These are phyloP conservation scores for Sphagnum fallax DNA, from an alignment of 228 moss, liverwort and hornwort genomes.

Conservation along the genomic window DNA sequence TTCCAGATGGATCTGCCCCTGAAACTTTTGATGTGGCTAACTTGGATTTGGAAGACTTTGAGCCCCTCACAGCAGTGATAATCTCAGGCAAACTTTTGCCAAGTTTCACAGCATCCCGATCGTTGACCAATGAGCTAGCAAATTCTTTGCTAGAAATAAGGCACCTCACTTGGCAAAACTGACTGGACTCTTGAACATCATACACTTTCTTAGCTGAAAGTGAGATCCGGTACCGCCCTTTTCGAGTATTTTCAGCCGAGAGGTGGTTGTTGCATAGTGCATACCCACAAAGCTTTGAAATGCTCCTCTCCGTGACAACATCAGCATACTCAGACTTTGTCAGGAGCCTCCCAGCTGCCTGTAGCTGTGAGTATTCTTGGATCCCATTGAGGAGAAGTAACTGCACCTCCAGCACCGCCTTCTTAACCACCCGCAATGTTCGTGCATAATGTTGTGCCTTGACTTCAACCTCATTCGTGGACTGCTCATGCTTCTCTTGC, in stretches of 20 bases:
- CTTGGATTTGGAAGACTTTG: constrained; percentile 29
- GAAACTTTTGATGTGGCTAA: constrained; percentile 1
- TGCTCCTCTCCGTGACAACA: constrained; percentile 77
- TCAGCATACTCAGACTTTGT: constrained; percentile 73
- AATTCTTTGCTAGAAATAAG: constrained; percentile 72
- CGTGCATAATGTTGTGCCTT: constrained; percentile 49
- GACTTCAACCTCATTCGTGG: constrained; percentile 8
- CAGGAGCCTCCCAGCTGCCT: constrained; percentile 49
- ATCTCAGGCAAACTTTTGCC: constrained; percentile 26
- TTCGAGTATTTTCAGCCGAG: constrained; percentile 31
- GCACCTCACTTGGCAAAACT: constrained; percentile 60
- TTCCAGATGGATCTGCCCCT: not conserved
- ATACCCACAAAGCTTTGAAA: constrained; percentile 67
- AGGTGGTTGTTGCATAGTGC: constrained; percentile 54
- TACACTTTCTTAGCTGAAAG: constrained; percentile 80
- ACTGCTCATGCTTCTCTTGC: not conserved
- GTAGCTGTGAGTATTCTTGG: constrained; percentile 50
- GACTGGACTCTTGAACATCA: constrained; percentile 63
- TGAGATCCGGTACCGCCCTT: constrained; percentile 78
- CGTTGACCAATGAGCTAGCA: constrained; percentile 31
- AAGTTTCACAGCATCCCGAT: constrained; percentile 51
- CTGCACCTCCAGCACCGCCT: constrained; percentile 62
- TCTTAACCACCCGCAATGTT: constrained; percentile 58
- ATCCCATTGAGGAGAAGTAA: constrained; percentile 61
- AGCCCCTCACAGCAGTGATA: constrained; percentile 36